A percentile compares a stretch with the other conserved stretches of the same genome.
These are phyloP conservation scores for Penicillium roqueforti DNA, from an alignment of 495 filamentous ascomycete genomes.

Conservation along the genomic window DNA sequence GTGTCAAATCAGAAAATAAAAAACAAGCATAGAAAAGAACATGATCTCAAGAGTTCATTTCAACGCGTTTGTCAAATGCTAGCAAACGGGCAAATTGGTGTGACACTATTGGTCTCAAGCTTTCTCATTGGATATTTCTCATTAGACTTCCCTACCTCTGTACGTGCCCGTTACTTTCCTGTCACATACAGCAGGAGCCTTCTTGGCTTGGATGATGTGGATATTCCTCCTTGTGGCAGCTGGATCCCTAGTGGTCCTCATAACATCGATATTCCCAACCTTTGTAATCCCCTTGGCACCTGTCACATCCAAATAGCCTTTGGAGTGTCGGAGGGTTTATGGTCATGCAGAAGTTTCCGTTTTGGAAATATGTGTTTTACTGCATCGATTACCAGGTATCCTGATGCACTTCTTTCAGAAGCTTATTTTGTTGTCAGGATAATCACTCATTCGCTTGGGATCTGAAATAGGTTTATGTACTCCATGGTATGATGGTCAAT, in stretches of 20 bases:
- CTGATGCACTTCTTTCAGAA: not conserved
- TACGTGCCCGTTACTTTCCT: conserved; percentile 14
- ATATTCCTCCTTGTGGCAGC: conserved; percentile 77
- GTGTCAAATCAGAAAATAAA: too few relatives aligned
- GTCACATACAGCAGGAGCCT: conserved; percentile 47
- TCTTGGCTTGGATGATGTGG: conserved; percentile 82
- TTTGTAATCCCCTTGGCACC: conserved; percentile 75
- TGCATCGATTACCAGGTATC: conserved; percentile 74
- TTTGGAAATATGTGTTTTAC: conserved; percentile 80
- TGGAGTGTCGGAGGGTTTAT: conserved; percentile 80
- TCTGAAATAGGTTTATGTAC: conserved; percentile 57
- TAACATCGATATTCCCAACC: conserved; percentile 66
- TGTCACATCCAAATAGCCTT: conserved; percentile 77
- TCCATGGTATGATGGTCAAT: conserved; percentile 89
- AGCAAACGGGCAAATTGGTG: conserved; percentile 78
- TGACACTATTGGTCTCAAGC: conserved; percentile 68
- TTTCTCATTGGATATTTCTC: conserved; percentile 82
- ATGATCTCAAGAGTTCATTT: too few relatives aligned
- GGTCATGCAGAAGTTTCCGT: conserved; percentile 62
- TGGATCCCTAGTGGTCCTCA: conserved; percentile 73
- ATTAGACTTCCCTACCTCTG: conserved; percentile 74
- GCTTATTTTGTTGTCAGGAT: not conserved
- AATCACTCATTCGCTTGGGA: not conserved
- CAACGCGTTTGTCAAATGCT: too few relatives aligned
- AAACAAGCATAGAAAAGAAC: too few relatives aligned